Percentiles rank a stretch among this genome's conserved stretches.
Evolutionary conservation across 805 yeast species (phyloP).

Genomic region (Saturnispora galanensis): DNA sequence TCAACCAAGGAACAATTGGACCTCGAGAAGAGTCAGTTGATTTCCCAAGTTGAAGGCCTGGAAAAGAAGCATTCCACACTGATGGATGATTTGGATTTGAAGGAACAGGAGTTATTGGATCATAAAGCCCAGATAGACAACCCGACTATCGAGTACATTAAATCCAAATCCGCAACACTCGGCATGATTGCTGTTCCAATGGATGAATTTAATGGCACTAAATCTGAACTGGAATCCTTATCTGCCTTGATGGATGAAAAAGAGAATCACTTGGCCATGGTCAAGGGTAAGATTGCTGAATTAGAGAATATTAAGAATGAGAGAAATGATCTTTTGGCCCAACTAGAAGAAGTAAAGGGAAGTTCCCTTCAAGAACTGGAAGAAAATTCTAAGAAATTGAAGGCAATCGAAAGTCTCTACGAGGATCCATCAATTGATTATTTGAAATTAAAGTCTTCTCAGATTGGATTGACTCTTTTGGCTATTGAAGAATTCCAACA

Average conservation of each 20-base stretch:
- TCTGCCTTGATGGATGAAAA: neutral
- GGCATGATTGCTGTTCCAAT: constrained; percentile 14
- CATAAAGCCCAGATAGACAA: constrained; percentile 6
- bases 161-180: constrained; percentile 10
- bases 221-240: neutral
- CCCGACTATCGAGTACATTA: constrained; percentile 15
- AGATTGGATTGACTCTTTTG: neutral
- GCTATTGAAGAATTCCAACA: constrained; percentile 1
- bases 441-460: constrained; percentile 4
- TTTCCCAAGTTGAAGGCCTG: neutral
- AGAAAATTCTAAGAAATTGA: neutral
- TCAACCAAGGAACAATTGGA: constrained; percentile 3
- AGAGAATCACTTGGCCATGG: neutral
- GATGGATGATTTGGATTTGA: neutral
- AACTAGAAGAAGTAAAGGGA: neutral
- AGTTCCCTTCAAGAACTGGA: constrained; percentile 1
- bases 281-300: neutral
- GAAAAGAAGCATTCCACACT: neutral
- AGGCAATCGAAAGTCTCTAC: constrained; percentile 3
- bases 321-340: neutral
- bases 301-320: neutral
- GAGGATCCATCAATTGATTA: constrained; percentile 12
- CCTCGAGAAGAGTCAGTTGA: neutral
- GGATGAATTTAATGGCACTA: neutral
- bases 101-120: neutral